Evolutionary conservation across 1,284 basidiomycete genomes (phyloP), one percentile per base, ranked within the genome.

Genomic region (Ceratorhiza oryzae-sativae): DNA sequence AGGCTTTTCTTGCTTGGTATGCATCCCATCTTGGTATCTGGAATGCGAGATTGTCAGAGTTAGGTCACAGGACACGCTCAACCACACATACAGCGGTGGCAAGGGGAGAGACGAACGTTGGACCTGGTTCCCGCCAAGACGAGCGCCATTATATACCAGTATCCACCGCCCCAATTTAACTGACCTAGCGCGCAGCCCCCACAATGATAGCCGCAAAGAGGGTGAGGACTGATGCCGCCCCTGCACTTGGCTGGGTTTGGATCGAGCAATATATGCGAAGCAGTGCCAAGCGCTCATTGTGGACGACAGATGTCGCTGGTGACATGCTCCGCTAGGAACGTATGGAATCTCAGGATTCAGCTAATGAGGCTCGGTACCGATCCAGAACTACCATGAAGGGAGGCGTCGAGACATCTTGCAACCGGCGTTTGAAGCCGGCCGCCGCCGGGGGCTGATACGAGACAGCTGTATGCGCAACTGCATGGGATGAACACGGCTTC

Each of bases 1-100:
- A 42, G 20, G 23, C 30, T 34, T 10, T 51, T 34, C 25, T 65
- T 65, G 49, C 48, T 65, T 9, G 62, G 48, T 9, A 65, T 51
- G 39, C 62, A 51, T 10, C 62, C 62, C 62, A 65, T 65, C 9
- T 42, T 9, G 12, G 5, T 32, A 20, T 39, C 42, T 45, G n/a
- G 8, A 6, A 39, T 6, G 13, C 8, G 36, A 6, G 36, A 39
- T 13, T 13, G 36, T 39, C 36, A 39, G 36, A n/a, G n/a, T n/a
- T 32, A 32, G 12, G 8, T 30, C 25, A 15, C 27, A 55, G 18
- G 27, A 27, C 45, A n/a, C 20, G 12, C 25, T 15, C 25, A 13
- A 30, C n/a, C n/a, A n/a, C n/a, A n/a, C n/a, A n/a, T n/a, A n/a
- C n/a, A n/a, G n/a, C n/a, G n/a, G n/a, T n/a, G n/a, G n/a, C n/a